phyloP scores from a whole-genome alignment of 2,329 filamentous ascomycete genomes.

The Paecilomyces dactylethromorphus region DNA sequence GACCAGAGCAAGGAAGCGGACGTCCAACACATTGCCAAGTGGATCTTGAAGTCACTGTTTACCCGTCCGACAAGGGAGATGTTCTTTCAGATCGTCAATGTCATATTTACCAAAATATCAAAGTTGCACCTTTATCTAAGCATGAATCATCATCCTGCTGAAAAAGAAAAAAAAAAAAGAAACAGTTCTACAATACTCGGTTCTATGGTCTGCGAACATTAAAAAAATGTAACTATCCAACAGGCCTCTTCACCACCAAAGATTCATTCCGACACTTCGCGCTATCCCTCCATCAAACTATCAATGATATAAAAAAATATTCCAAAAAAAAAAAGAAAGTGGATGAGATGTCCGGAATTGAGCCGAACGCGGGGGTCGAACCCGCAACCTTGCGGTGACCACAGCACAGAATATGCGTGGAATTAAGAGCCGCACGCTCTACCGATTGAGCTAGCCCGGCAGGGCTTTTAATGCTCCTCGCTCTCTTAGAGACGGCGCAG shows the following conservation, averaged over 20 bases:
- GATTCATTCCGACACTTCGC: not conserved
- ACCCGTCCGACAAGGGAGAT: too few relatives aligned
- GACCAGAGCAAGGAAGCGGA: not conserved
- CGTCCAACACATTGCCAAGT: not conserved
- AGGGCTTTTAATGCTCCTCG: not conserved
- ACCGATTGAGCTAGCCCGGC: slow-evolving; percentile 58
- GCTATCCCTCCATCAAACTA: not conserved
- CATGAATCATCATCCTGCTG: too few relatives aligned
- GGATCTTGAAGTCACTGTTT: too few relatives aligned
- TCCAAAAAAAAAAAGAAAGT: not conserved
- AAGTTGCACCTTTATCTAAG: too few relatives aligned
- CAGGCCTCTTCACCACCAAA: not conserved
- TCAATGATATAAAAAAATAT: not conserved
- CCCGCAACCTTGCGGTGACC: slow-evolving; percentile 48
- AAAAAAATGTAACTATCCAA: too few relatives aligned
- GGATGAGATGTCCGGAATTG: not conserved
- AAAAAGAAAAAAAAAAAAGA: too few relatives aligned
- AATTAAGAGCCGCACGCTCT: slow-evolving; percentile 65
- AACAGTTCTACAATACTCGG: too few relatives aligned
- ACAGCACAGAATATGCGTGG: not conserved
- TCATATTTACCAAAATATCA: too few relatives aligned
- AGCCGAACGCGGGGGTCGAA: slow-evolving; percentile 42
- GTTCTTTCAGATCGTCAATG: too few relatives aligned
- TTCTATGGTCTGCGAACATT: too few relatives aligned
- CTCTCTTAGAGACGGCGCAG: not conserved